These are phyloP conservation scores for Crotalaria pallida DNA, from an alignment of 306 rosid species.

Conservation along the genomic window DNA sequence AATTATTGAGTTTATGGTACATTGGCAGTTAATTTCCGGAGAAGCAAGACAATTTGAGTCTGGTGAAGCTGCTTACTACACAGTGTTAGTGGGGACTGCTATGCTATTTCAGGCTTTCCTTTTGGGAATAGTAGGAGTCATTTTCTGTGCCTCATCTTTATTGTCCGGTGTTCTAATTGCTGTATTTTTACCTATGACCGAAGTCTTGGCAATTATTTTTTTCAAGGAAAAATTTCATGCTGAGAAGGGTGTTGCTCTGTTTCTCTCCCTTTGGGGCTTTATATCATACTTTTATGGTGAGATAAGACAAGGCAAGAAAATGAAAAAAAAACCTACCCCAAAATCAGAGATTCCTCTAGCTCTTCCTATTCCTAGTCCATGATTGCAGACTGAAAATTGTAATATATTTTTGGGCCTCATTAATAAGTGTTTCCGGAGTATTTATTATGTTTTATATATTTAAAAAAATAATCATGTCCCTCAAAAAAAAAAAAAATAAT, in stretches of 20 bases:
- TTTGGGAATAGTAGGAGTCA: constrained; percentile 64
- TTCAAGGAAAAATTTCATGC: constrained; percentile 53
- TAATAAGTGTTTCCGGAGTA: too few species aligned
- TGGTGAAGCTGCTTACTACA: constrained; percentile 46
- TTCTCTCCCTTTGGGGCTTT: constrained; percentile 67
- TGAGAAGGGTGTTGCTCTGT: constrained; percentile 55
- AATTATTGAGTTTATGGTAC: neutral
- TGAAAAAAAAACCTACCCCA: neutral
- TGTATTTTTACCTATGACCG: constrained; percentile 45
- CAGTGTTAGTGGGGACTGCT: constrained; percentile 39
- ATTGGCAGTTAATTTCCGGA: constrained; percentile 50
- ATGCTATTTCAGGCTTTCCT: constrained; percentile 66
- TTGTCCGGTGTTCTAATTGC: constrained; percentile 59
- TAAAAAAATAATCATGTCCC: too few species aligned
- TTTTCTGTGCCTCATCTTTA: constrained; percentile 63
- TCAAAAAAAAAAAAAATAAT: too few species aligned
- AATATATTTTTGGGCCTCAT: too few species aligned
- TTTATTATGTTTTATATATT: too few species aligned
- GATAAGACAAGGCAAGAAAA: constrained; percentile 31
- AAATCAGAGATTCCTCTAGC: neutral
- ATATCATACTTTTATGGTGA: constrained; percentile 75
- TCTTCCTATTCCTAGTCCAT: neutral
- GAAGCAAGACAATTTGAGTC: constrained; percentile 50
- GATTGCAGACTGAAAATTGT: neutral
- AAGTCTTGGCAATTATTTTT: constrained; percentile 56